Evolutionary conservation across 129 eudicot genomes (phyloP), one percentile per base, ranked within the genome.

Genomic region (Saposhnikovia divaricata): DNA sequence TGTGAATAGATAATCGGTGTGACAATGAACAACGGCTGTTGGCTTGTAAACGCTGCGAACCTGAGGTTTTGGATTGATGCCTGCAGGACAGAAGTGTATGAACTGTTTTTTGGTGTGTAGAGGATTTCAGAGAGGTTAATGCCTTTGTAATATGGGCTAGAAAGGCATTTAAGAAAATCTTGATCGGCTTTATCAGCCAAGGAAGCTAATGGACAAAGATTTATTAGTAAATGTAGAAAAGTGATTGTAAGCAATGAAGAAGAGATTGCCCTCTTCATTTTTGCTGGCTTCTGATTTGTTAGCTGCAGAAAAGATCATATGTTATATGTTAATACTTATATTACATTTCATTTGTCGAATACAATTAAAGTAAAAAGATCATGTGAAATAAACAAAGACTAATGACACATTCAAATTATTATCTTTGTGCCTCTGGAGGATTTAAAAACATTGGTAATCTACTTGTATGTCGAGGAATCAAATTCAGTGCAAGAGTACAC

Each of bases 31-130:
- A 39, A 21, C 15, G 85, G 85, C 38, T 73, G 46, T 12, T 55
- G 79, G 82, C 42, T 38, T 25, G 31, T 8, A 31, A 44, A 39
- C 28, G 28, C 15, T 7, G 63, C 27, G 0, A 74, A 28, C 27
- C 79, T 47, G 2, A 78, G 85, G 59, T 78, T 83, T 39, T 79
- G 82, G 18, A 78, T 48, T 45, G 85, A 78, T 37, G 42, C 79
- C 2, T 57, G 45, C 40, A 83, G 68, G 10, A 78, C n/a, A 25
- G 81, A 50, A 21, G 55, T 9, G 34, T 40, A 79, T 45, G 82
- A 79, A 28, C 68, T 18, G 68, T 70, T 79, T 5, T 79, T 2
- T 37, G 38, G 70, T 42, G 82, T 47, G 77, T 68, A 70, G n/a
- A 79, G 39, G 48, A 71, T 42, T 68, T 79, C 50, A 31, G 80